phyloP scores from a whole-genome alignment of 768 basidiomycete genomes.

The Lepiota venenata region DNA sequence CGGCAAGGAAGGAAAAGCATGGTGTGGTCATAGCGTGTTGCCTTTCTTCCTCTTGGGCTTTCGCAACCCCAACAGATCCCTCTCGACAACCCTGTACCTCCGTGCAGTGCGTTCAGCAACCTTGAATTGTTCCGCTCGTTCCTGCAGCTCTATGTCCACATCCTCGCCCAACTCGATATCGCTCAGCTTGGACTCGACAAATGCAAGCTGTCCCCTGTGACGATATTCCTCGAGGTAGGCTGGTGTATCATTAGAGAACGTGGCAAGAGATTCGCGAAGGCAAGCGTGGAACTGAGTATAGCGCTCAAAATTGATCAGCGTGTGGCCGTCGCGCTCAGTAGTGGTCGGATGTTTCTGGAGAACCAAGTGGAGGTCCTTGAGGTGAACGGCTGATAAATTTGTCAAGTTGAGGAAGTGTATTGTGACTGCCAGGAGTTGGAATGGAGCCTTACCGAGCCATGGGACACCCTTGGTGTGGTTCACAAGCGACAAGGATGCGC shows the following conservation, averaged over 20 bases:
- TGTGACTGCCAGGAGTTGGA: not conserved
- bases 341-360: conserved; percentile 27
- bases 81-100: conserved; percentile 16
- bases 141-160: conserved; percentile 30
- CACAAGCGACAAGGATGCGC: conserved; percentile 26
- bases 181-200: conserved; percentile 36
- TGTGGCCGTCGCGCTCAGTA: conserved; percentile 25
- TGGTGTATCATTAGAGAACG: conserved; percentile 16
- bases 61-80: conserved; percentile 21
- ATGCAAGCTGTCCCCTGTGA: conserved; percentile 33
- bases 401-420: not conserved
- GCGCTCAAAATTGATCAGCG: conserved; percentile 41
- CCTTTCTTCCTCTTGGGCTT: conserved; percentile 4
- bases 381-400: conserved; percentile 29
- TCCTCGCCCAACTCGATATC: conserved; percentile 22
- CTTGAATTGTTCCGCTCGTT: conserved; percentile 28
- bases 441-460: conserved; percentile 33
- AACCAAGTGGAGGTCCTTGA: conserved; percentile 30
- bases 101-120: conserved; percentile 23
- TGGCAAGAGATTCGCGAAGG: conserved; percentile 29
- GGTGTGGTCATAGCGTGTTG: not conserved
- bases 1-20: not conserved
- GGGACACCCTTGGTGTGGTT: conserved; percentile 30
- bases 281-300: conserved; percentile 34
- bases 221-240: conserved; percentile 31